Evolutionary conservation across 768 basidiomycete genomes (phyloP).

Genomic region (Boletus coccyginus): DNA sequence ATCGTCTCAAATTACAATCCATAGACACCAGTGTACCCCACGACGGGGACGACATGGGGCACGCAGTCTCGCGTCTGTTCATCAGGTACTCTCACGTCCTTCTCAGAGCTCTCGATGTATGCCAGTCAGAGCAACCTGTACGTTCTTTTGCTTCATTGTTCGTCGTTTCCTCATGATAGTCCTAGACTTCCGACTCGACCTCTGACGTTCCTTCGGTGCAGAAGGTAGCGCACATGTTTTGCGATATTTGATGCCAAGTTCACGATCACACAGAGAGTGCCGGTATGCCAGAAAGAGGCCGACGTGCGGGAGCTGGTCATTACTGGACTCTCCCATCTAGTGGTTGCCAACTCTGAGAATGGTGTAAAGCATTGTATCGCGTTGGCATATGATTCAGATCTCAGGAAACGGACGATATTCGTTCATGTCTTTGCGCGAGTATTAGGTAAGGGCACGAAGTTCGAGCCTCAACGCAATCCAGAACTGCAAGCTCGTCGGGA

Average conservation of each 20-base stretch:
- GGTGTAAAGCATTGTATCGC: constrained; percentile 87
- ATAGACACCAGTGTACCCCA: constrained; percentile 48
- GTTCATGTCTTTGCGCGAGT: constrained; percentile 82
- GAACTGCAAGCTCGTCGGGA: constrained; percentile 46
- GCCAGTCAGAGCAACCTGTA: constrained; percentile 47
- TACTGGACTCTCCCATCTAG: constrained; percentile 74
- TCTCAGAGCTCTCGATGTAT: constrained; percentile 55
- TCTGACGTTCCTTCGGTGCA: constrained; percentile 49
- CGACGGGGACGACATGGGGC: constrained; percentile 60
- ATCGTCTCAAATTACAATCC: constrained; percentile 66
- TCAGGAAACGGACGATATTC: constrained; percentile 72
- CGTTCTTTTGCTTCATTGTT: constrained; percentile 9
- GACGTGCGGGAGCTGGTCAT: constrained; percentile 77
- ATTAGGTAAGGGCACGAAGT: constrained; percentile 75
- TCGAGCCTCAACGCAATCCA: constrained; percentile 57
- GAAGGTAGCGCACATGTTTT: constrained; percentile 34
- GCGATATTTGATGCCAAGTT: not conserved
- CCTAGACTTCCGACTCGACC: constrained; percentile 45
- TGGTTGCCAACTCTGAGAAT: constrained; percentile 81
- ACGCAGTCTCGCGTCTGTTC: constrained; percentile 76
- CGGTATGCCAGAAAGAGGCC: constrained; percentile 48
- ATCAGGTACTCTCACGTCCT: constrained; percentile 71
- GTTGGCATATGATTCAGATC: constrained; percentile 72
- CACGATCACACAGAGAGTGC: constrained; percentile 37
- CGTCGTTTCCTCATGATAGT: constrained; percentile 4